A percentile compares a stretch with the other conserved stretches of the same genome.
These are phyloP conservation scores for Aphanomyces invadans DNA, from an alignment of 352 stramenopile species.

Conservation along the genomic window DNA sequence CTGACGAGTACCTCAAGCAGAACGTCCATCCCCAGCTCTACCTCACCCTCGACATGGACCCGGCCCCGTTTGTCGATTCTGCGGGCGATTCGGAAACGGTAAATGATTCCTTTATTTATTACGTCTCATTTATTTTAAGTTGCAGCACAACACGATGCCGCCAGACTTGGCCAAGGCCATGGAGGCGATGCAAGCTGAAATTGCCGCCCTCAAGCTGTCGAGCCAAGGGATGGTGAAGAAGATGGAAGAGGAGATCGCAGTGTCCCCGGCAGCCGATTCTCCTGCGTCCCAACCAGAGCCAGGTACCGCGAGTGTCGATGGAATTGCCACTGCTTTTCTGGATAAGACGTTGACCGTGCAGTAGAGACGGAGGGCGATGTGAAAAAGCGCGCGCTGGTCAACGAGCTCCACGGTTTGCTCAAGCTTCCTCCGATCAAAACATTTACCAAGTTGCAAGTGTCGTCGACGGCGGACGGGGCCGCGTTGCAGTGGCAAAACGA, in stretches of 20 bases:
- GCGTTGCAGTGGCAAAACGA: constrained; percentile 10
- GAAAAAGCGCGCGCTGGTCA: constrained; percentile 9
- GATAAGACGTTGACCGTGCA: neutral
- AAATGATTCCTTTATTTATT: neutral
- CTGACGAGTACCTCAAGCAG: constrained; percentile 8
- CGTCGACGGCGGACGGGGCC: neutral
- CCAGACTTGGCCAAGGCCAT: neutral
- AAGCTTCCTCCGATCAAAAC: constrained; percentile 9
- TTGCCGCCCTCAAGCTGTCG: constrained; percentile 11
- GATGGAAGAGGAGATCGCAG: neutral
- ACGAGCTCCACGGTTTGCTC: constrained; percentile 16
- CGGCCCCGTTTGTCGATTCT: neutral
- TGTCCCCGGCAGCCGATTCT: neutral
- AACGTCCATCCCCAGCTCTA: constrained; percentile 15
- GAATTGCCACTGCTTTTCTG: neutral
- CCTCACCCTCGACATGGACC: constrained; percentile 3
- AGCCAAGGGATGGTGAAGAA: constrained; percentile 1
- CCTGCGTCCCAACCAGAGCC: constrained; percentile 2
- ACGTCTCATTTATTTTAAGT: too few species aligned
- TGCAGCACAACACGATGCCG: neutral
- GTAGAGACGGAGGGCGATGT: neutral
- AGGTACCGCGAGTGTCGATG: neutral
- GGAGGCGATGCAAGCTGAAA: constrained; percentile 4
- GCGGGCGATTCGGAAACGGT: neutral
- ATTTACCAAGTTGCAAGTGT: constrained; percentile 3